phyloP scores from a whole-genome alignment of 768 basidiomycete species.

The Trametes maxima region DNA sequence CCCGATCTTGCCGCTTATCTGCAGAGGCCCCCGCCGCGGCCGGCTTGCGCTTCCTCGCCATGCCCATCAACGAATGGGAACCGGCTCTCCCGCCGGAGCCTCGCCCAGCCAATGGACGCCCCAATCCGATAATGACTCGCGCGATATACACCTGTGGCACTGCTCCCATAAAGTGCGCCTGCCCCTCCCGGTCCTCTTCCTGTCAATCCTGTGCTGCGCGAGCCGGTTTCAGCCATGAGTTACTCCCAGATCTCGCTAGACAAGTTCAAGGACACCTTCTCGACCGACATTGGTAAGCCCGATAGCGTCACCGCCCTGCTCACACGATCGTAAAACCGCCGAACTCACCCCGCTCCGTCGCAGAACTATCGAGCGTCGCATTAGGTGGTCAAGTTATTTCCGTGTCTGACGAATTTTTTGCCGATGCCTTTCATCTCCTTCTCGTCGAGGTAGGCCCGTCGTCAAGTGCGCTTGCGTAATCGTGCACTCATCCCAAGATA shows the following conservation, averaged over 20 bases:
- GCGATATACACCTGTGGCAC: not conserved
- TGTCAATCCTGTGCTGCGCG: not conserved
- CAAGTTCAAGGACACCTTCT: conserved; percentile 50
- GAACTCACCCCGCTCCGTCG: not conserved
- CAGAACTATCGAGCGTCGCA: conserved; percentile 88
- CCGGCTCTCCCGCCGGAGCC: conserved; percentile 1
- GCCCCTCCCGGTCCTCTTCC: not conserved
- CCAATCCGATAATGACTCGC: conserved; percentile 8
- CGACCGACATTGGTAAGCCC: conserved; percentile 51
- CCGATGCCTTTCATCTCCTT: conserved; percentile 79
- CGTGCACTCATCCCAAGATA: conserved; percentile 34
- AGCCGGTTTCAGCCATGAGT: conserved; percentile 39
- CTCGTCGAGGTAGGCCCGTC: conserved; percentile 65
- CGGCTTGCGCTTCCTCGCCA: not conserved
- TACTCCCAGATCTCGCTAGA: conserved; percentile 48
- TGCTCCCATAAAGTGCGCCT: not conserved
- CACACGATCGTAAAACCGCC: not conserved
- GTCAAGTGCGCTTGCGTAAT: not conserved
- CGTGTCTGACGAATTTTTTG: conserved; percentile 97
- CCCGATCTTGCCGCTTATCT: conserved; percentile 15
- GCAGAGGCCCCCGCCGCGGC: not conserved
- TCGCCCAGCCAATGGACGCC: not conserved
- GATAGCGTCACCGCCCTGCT: not conserved
- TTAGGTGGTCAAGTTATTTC: conserved; percentile 75
- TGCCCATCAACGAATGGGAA: not conserved